Conservation (phyloP, 140 eudicot genomes). For the Erigeron philadelphicus region DNA sequence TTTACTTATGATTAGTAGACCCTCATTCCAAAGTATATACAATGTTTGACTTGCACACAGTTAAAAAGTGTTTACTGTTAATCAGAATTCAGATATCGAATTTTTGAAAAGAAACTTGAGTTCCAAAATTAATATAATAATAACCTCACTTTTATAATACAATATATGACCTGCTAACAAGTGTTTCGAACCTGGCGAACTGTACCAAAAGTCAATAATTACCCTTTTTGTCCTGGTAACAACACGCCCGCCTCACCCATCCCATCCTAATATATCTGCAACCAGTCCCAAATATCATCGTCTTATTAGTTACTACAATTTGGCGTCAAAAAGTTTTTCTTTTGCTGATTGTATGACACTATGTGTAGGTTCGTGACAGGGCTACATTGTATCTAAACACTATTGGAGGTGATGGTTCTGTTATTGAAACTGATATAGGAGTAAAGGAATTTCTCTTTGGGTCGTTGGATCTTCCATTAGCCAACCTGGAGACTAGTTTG, state of each 20-base stretch:
- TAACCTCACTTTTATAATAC: too few relatives aligned
- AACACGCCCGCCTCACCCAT: too few relatives aligned
- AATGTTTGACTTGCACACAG: slow-evolving; percentile 10
- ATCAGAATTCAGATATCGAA: too few relatives aligned
- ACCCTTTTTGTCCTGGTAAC: not conserved
- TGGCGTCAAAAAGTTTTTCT: not conserved
- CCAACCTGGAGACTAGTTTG: slow-evolving; percentile 76
- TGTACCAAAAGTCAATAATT: not conserved
- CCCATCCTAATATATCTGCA: not conserved
- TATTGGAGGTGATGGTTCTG: slow-evolving; percentile 88
- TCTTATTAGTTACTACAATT: not conserved
- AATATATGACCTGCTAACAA: too few relatives aligned
- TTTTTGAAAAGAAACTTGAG: too few relatives aligned
- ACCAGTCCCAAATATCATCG: not conserved
- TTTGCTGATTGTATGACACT: slow-evolving; percentile 7
- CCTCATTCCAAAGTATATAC: not conserved
- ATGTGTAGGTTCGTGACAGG: slow-evolving; percentile 86
- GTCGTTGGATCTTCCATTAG: slow-evolving; percentile 69
- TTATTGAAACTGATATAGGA: slow-evolving; percentile 76
- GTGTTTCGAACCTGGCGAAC: not conserved
- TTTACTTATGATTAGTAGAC: not conserved
- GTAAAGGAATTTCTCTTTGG: slow-evolving; percentile 80
- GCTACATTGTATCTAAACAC: slow-evolving; percentile 79
- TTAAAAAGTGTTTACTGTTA: not conserved
- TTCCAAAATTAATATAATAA: too few relatives aligned